These are phyloP conservation scores for Cladosporium sphaerospermum DNA, from an alignment of 2,329 filamentous ascomycete genomes.

Conservation along the genomic window DNA sequence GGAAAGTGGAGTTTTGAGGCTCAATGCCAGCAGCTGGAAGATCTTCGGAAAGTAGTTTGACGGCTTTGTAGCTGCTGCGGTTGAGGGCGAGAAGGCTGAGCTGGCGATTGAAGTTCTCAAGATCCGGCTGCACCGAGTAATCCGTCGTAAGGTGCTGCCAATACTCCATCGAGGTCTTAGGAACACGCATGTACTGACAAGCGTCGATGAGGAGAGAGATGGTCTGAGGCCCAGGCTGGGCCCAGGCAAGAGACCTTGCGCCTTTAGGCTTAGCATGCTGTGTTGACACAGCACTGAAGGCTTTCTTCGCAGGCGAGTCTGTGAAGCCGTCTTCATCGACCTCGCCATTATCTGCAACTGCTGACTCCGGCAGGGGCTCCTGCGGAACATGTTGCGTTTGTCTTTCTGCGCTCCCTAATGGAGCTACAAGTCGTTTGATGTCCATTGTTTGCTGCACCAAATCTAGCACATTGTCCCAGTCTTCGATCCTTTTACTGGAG, in stretches of 20 bases:
- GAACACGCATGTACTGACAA: slow-evolving; percentile 54
- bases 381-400: slow-evolving; percentile 25
- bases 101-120: slow-evolving; percentile 62
- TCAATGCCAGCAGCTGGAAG: slow-evolving; percentile 26
- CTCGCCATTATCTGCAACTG: slow-evolving; percentile 10
- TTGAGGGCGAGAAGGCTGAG: slow-evolving; percentile 60
- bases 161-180: slow-evolving; percentile 62
- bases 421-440: slow-evolving; percentile 53
- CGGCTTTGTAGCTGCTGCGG: slow-evolving; percentile 58
- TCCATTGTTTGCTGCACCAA: slow-evolving; percentile 78
- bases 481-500: slow-evolving; percentile 51
- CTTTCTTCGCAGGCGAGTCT: slow-evolving; percentile 25
- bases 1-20: slow-evolving; percentile 51
- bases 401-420: slow-evolving; percentile 26
- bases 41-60: slow-evolving; percentile 48
- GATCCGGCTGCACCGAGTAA: slow-evolving; percentile 63
- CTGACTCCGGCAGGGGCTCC: slow-evolving; percentile 2
- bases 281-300: slow-evolving; percentile 20
- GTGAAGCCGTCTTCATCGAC: slow-evolving; percentile 18
- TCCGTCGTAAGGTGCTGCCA: slow-evolving; percentile 65
- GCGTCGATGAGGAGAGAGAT: slow-evolving; percentile 65
- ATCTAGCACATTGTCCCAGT: slow-evolving; percentile 66
- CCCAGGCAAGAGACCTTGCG: slow-evolving; percentile 31
- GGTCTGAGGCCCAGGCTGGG: slow-evolving; percentile 46
- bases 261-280: slow-evolving; percentile 12